Evolutionary conservation across 2,329 filamentous ascomycete species (phyloP), one percentile per base, ranked within the genome.

Genomic region (Colletotrichum truncatum): DNA sequence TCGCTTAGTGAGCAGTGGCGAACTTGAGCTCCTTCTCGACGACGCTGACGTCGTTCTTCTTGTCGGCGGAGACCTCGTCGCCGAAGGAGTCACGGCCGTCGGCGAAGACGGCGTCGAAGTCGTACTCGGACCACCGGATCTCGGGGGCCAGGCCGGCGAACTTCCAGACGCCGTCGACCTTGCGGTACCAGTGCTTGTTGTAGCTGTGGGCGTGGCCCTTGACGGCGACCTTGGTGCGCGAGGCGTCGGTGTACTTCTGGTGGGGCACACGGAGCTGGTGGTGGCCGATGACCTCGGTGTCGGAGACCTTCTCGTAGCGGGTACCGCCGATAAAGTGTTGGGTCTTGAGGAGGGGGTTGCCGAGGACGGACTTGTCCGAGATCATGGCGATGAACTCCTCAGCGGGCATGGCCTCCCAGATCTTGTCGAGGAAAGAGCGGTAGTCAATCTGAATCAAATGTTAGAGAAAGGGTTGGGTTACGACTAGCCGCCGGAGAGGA

Each of bases 381-480:
- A 88, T 79, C 86, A 90, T 89, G 68, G 76, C 72, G 73, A 90
- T 78, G 77, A 84, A 91, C n/a, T 89, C 86, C 3, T 85, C 82
- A 1, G 86, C 85, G 1, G 85, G 80, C 86, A 90, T 89, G 52
- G 83, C 81, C 51, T 86, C 83, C 87, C 87, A 90, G 60, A 85
- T 75, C 73, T 85, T 85, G 74, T 87, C 82, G 55, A 87, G 83
- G 75, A 90, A 87, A 39, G 84, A 83, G 53, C 85, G 87, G 84
- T 94, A 94, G 82, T 94, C 91, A 71, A 93, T 85, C 83, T 90
- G 75, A 6, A 41, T 12, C n/a, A 26, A 23, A 26, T n/a, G 26
- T 41, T 26, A 55, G 7, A 4, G 73, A 79, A n/a, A n/a, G n/a
- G n/a, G n/a, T n/a, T n/a, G n/a, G n/a, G n/a, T n/a, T n/a, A n/a